Percentiles rank a stretch among this genome's conserved stretches.
Evolutionary conservation across 1,284 basidiomycete genomes (phyloP).

Genomic region (Pterulicium gracile): DNA sequence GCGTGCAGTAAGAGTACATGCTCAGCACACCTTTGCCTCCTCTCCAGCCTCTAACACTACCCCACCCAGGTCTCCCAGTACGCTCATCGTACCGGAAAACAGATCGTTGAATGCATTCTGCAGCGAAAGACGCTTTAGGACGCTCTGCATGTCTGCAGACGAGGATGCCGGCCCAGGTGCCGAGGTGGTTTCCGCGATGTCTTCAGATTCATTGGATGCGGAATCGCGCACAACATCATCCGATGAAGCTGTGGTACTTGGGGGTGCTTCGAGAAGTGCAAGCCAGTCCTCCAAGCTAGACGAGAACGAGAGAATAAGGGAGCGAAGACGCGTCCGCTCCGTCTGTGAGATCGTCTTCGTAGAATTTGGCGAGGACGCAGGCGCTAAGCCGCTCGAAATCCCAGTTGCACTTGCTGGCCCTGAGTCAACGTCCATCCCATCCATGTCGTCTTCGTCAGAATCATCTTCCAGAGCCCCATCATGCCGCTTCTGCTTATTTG

Average conservation of each 20-base stretch:
- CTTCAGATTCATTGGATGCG: constrained; percentile 4
- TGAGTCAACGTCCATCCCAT: constrained; percentile 13
- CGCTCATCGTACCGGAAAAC: constrained; percentile 45
- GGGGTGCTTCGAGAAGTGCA: constrained; percentile 16
- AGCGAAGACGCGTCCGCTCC: constrained; percentile 53
- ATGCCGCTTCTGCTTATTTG: no score
- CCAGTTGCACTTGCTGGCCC: constrained; percentile 33
- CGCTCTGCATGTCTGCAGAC: constrained; percentile 21
- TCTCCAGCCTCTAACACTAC: constrained; percentile 10
- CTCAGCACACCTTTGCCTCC: no score
- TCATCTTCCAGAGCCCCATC: constrained; percentile 36
- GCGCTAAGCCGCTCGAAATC: constrained; percentile 8
- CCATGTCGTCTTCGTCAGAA: constrained; percentile 24
- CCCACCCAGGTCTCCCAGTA: constrained; percentile 35
- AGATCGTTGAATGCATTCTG: constrained; percentile 52
- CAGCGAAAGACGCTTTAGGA: constrained; percentile 38
- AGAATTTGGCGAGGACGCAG: no score
- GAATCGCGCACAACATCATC: constrained; percentile 14
- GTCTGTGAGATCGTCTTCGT: constrained; percentile 34
- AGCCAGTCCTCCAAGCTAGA: constrained; percentile 61
- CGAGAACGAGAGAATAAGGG: constrained; percentile 48
- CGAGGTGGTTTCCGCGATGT: constrained; percentile 12
- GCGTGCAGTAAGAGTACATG: no score
- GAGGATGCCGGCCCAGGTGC: constrained; percentile 19
- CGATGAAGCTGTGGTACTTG: constrained; percentile 4